Base-by-base conservation (phyloP, 2,329 filamentous ascomycete genomes). In the Ampelomyces quisqualis region DNA sequence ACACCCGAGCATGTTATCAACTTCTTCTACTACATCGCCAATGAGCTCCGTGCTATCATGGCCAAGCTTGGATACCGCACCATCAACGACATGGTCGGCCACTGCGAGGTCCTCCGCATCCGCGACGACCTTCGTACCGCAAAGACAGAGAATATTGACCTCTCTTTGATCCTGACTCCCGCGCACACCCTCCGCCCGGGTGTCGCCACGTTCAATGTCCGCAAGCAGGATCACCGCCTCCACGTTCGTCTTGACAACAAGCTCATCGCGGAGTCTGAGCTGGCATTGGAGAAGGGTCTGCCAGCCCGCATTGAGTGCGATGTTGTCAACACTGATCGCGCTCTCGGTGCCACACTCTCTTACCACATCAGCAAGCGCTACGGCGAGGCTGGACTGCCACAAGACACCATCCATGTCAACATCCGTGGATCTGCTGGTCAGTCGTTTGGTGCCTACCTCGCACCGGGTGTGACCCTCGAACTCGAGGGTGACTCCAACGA, bases 21-120 rank as follows among this genome's bases (percentile, higher is more conserved):
- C 78, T 96, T 96, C 77, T 95, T 95, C 75, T 97, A 96, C 75
- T 97, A 96, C 63, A 79, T 97, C 37, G 87, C 91, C 56, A 97
- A 97, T 64, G 91, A 97, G 74, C 81, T 97, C 43, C 85, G 91
- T 65, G 89, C 90, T 23, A 95, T 97, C 71, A 96, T 97, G 91
- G 90, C 91, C 35, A 89, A 87, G 72, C 82, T 96, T 59, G 91
- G 91, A 55, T 89, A 95, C 81, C 85, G 91, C 53, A 95, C 88
- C 46, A 86, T 97, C 67, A 97, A 96, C 66, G 91, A 97, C 70
- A 96, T 96, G 91, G 88, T 97, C 60, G 91, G 91, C 14, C 89
- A 86, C 54, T 91, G 88, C 17, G 91, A 97, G 69, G 79, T 86
- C 26, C 77, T 97, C 35, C 87, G 82, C 72, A 85, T 95, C 55